Percentiles rank a stretch among this genome's conserved stretches.
Conservation (phyloP, 2,329 filamentous ascomycete species). For the Aureobasidium sp. region DNA sequence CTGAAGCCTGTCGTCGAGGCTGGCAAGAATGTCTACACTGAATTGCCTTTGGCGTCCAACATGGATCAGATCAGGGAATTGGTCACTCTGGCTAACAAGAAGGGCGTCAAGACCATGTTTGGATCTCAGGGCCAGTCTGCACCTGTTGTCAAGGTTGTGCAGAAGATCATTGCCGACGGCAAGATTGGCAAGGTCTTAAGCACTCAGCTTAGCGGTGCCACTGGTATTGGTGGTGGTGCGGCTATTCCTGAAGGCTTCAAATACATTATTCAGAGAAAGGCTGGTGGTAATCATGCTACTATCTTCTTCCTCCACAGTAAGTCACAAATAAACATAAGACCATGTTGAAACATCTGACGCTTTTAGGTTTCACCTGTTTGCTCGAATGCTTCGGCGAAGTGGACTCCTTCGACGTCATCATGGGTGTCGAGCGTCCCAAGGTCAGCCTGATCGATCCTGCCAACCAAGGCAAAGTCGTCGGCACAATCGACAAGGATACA, state of each 20-base stretch:
- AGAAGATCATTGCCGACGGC: slow-evolving; percentile 36
- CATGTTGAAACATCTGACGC: neutral
- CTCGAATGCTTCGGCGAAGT: slow-evolving; percentile 22
- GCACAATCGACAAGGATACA: slow-evolving; percentile 23
- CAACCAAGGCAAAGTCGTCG: slow-evolving; percentile 7
- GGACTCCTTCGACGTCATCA: slow-evolving; percentile 30
- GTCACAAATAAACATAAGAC: neutral
- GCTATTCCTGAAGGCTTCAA: neutral
- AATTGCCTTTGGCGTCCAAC: slow-evolving; percentile 43
- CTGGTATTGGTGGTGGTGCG: neutral
- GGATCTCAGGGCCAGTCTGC: slow-evolving; percentile 41
- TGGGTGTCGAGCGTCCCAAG: slow-evolving; percentile 42
- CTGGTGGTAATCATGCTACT: slow-evolving; percentile 39
- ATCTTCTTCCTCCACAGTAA: slow-evolving; percentile 24
- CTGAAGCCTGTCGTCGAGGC: slow-evolving; percentile 38
- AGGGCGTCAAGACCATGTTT: slow-evolving; percentile 39
- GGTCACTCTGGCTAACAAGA: slow-evolving; percentile 32
- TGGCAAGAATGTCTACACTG: slow-evolving; percentile 44
- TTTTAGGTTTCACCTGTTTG: slow-evolving; percentile 1
- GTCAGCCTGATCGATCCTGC: slow-evolving; percentile 27
- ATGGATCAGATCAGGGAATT: slow-evolving; percentile 39
- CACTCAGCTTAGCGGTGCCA: slow-evolving; percentile 29
- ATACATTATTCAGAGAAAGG: slow-evolving; percentile 38
- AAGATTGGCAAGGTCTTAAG: slow-evolving; percentile 39
- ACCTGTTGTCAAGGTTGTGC: slow-evolving; percentile 36